These are phyloP conservation scores for Parsonsia alboflavescens DNA, from an alignment of 257 asterid species.

Conservation along the genomic window DNA sequence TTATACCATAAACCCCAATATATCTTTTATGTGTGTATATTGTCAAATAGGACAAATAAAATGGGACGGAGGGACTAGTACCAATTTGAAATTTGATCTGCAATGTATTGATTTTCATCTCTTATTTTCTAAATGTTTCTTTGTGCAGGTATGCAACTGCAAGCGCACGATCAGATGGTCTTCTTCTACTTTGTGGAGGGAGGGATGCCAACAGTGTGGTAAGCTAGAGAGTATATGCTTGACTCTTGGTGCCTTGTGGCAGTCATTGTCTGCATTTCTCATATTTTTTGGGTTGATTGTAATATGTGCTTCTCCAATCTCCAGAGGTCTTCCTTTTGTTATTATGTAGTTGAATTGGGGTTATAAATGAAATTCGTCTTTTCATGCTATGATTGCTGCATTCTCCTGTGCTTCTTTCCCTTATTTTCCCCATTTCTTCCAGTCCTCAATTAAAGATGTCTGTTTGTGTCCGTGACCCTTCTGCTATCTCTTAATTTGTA, in stretches of 20 bases:
- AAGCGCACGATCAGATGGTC: slow-evolving; percentile 99
- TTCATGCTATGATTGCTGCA: background rate
- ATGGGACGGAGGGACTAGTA: background rate
- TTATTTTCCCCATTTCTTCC: background rate
- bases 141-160: slow-evolving; percentile 91
- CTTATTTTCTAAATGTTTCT: slow-evolving; percentile 18
- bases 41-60: too few relatives aligned
- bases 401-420: background rate
- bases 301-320: background rate
- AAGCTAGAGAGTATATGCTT: slow-evolving; percentile 25
- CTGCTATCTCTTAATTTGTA: background rate
- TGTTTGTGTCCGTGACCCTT: background rate
- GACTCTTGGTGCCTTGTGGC: background rate
- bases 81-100: background rate
- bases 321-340: background rate
- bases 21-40: too few relatives aligned
- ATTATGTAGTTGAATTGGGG: background rate
- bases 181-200: slow-evolving; percentile 98
- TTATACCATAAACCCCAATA: too few relatives aligned
- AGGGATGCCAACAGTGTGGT: slow-evolving; percentile 99
- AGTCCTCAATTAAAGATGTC: background rate
- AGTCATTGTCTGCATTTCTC: background rate
- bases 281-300: background rate
- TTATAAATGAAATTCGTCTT: background rate
- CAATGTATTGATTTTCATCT: slow-evolving; percentile 1